Conservation (phyloP, 192 early-diverging fungal genomes). For the Phlyctochytrium bullatum region DNA sequence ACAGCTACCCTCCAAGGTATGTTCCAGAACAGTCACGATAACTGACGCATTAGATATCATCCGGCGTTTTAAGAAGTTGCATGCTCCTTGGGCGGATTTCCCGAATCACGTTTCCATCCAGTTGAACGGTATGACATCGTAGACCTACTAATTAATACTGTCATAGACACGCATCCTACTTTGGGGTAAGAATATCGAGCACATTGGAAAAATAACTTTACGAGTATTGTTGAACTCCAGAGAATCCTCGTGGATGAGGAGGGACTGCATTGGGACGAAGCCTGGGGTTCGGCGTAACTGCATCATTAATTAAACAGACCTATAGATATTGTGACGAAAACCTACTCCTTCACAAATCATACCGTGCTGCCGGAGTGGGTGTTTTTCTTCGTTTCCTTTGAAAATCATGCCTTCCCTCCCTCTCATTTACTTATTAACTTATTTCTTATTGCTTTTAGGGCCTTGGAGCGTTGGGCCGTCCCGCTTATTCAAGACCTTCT, state of each 20-base stretch:
- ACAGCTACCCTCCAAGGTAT: constrained; percentile 5
- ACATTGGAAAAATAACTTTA: not conserved
- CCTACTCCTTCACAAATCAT: constrained; percentile 98
- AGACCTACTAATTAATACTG: no score
- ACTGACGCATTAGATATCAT: constrained; percentile 59
- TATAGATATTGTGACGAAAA: constrained; percentile 63
- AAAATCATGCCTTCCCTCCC: not conserved
- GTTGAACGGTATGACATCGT: constrained; percentile 66
- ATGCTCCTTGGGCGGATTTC: constrained; percentile 81
- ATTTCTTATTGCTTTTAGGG: constrained; percentile 34
- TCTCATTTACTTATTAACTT: not conserved
- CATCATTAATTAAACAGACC: not conserved
- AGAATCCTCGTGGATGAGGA: constrained; percentile 92
- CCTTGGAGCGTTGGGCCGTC: constrained; percentile 96
- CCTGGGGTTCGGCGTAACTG: constrained; percentile 67
- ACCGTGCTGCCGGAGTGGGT: constrained; percentile 89
- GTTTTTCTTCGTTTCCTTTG: no score
- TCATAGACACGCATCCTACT: constrained; percentile 94
- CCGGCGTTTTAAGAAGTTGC: constrained; percentile 90
- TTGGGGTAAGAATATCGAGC: constrained; percentile 51
- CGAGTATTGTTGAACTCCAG: constrained; percentile 81
- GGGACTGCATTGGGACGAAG: constrained; percentile 87
- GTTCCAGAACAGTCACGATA: not conserved
- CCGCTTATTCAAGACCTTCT: constrained; percentile 89
- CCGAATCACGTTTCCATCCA: constrained; percentile 93